phyloP scores from a whole-genome alignment of 1,284 basidiomycete genomes.

The Sphaerobolus stellatus region DNA sequence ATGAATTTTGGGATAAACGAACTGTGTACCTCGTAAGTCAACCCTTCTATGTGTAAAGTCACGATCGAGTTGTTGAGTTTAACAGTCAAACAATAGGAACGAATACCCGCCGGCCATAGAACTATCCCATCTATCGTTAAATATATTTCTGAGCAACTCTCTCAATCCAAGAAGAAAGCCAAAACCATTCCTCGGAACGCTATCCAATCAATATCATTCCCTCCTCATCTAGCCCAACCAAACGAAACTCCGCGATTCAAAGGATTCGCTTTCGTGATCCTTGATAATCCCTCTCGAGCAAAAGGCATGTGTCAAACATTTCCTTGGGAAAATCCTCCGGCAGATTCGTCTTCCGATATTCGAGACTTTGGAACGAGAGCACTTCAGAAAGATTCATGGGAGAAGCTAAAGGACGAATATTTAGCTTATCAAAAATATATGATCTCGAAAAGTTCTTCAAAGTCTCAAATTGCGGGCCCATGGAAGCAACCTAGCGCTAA shows the following conservation, averaged over 20 bases:
- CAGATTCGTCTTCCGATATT: slow-evolving; percentile 1
- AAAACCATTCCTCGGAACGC: slow-evolving; percentile 16
- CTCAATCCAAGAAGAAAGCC: slow-evolving; percentile 11
- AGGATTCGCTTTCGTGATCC: slow-evolving; percentile 68
- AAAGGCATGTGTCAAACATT: slow-evolving; percentile 47
- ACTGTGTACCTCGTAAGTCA: slow-evolving; percentile 64
- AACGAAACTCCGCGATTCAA: slow-evolving; percentile 56
- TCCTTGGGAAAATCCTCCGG: slow-evolving; percentile 53
- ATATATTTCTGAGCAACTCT: slow-evolving; percentile 44
- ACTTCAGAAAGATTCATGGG: slow-evolving; percentile 59
- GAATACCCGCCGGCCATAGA: slow-evolving; percentile 56
- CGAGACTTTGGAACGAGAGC: slow-evolving; percentile 52
- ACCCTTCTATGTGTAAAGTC: background rate
- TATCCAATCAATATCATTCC: slow-evolving; percentile 58
- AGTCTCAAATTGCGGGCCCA: background rate
- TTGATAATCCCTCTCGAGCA: slow-evolving; percentile 41
- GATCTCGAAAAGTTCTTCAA: slow-evolving; percentile 24
- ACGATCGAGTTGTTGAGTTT: background rate
- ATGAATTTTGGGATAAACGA: slow-evolving; percentile 55
- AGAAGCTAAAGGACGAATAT: slow-evolving; percentile 62
- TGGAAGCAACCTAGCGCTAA: background rate
- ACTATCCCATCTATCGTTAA: slow-evolving; percentile 46
- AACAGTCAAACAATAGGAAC: slow-evolving; percentile 57
- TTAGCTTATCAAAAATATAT: slow-evolving; percentile 52
- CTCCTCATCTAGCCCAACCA: slow-evolving; percentile 59